These are phyloP conservation scores for Carex kokanica DNA, from an alignment of 176 grass and related monocot genomes.

Conservation along the genomic window DNA sequence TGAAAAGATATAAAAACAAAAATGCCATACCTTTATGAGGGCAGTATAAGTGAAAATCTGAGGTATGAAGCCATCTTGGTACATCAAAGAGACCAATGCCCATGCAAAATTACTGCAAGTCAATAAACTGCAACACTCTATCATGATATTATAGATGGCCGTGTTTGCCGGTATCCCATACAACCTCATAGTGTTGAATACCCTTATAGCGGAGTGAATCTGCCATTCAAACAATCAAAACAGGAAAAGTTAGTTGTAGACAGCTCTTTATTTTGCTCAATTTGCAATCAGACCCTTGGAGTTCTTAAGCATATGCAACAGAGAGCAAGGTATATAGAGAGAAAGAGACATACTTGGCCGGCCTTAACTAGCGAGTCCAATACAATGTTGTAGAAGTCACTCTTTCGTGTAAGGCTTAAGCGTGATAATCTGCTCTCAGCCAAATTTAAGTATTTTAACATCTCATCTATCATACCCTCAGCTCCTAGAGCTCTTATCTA, in stretches of 20 bases:
- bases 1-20: background rate
- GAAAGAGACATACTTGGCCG: constrained; percentile 53
- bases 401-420: constrained; percentile 47
- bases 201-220: constrained; percentile 51
- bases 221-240: constrained; percentile 43
- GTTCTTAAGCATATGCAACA: background rate
- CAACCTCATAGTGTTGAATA: constrained; percentile 66
- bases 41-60: constrained; percentile 55
- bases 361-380: constrained; percentile 59
- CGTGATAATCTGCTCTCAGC: constrained; percentile 56
- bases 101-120: constrained; percentile 50
- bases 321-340: background rate
- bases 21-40: constrained; percentile 47
- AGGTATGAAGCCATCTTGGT: constrained; percentile 58
- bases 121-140: constrained; percentile 64
- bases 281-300: background rate
- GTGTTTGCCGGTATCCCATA: constrained; percentile 42
- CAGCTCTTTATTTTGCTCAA: background rate
- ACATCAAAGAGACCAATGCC: constrained; percentile 67
- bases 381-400: constrained; percentile 56
- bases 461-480: constrained; percentile 88
- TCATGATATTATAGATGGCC: constrained; percentile 75
- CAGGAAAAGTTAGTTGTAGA: constrained; percentile 2
- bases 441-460: constrained; percentile 76
- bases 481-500: constrained; percentile 79